Conservation (phyloP, 805 yeast genomes). For the Pichia membranifaciens region DNA sequence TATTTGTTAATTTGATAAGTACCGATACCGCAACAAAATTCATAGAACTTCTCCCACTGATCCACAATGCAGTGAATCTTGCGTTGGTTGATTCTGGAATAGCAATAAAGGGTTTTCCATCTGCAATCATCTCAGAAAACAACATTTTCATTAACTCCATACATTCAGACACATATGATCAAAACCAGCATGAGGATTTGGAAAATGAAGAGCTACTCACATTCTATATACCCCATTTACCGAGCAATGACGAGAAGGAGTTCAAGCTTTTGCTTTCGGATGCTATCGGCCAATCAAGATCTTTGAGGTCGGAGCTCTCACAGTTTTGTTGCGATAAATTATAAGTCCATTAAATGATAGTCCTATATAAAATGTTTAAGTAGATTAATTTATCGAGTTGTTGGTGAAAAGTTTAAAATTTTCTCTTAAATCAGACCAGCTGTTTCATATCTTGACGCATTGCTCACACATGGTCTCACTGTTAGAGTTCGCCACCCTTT, state of each 20-base stretch:
- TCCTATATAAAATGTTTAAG: neutral
- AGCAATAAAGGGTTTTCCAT: slow-evolving; percentile 70
- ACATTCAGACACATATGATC: slow-evolving; percentile 14
- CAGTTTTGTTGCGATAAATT: slow-evolving; percentile 32
- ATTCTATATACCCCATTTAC: slow-evolving; percentile 50
- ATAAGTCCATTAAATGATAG: neutral
- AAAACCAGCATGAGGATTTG: slow-evolving; percentile 6
- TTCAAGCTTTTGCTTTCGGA: slow-evolving; percentile 23
- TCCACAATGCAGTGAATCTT: slow-evolving; percentile 58
- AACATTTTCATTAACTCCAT: slow-evolving; percentile 32
- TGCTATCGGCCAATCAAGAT: slow-evolving; percentile 40
- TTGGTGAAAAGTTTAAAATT: too few species aligned
- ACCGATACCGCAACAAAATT: slow-evolving; percentile 30
- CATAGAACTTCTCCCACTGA: slow-evolving; percentile 35
- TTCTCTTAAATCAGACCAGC: too few species aligned
- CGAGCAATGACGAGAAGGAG: slow-evolving; percentile 20
- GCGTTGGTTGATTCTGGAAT: slow-evolving; percentile 84
- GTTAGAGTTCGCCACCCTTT: too few species aligned
- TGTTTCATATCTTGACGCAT: too few species aligned
- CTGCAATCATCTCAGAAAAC: slow-evolving; percentile 35
- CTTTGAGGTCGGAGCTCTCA: slow-evolving; percentile 41
- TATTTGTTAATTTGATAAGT: slow-evolving; percentile 65
- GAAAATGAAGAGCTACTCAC: slow-evolving; percentile 41
- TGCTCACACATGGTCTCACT: too few species aligned
- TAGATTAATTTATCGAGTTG: neutral